These are phyloP conservation scores for Citrus australasica DNA, from an alignment of 345 rosid genomes.

Conservation along the genomic window DNA sequence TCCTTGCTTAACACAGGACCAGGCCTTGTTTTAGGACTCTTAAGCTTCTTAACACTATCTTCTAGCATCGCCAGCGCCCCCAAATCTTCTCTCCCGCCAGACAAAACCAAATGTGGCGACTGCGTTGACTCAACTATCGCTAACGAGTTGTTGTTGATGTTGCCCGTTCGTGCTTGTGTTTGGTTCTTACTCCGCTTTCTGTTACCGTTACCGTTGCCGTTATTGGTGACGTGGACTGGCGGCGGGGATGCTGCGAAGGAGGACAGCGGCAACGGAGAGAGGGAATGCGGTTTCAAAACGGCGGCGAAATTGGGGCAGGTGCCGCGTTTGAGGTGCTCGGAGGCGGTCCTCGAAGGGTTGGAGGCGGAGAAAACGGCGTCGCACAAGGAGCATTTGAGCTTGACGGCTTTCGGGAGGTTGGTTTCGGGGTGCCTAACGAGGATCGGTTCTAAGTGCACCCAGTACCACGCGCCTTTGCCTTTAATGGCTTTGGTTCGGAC, in stretches of 20 bases:
- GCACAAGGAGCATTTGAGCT: constrained; percentile 48
- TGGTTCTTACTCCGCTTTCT: constrained; percentile 36
- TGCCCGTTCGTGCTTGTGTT: too few species aligned
- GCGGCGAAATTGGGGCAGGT: constrained; percentile 47
- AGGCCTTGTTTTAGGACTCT: constrained; percentile 47
- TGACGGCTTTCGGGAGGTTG: constrained; percentile 45
- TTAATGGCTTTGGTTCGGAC: constrained; percentile 49
- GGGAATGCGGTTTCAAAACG: constrained; percentile 20
- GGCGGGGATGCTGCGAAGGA: constrained; percentile 38
- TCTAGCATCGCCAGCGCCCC: constrained; percentile 55
- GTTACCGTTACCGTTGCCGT: constrained; percentile 22
- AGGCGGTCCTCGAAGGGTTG: constrained; percentile 53
- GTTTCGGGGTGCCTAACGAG: constrained; percentile 41
- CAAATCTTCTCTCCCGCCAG: constrained; percentile 55
- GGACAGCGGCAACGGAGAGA: constrained; percentile 49
- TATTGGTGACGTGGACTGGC: constrained; percentile 5
- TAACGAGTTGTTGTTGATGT: constrained; percentile 19
- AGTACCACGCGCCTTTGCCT: constrained; percentile 69
- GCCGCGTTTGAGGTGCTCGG: constrained; percentile 57
- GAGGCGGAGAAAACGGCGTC: constrained; percentile 55
- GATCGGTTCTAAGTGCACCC: constrained; percentile 56
- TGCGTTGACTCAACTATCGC: constrained; percentile 45
- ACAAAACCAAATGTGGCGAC: constrained; percentile 45
- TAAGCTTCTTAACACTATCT: constrained; percentile 54
- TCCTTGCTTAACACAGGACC: constrained; percentile 46